Evolutionary conservation across 1,139 yeast genomes (phyloP).

Genomic region (Yamadazyma atmosphaerica): DNA sequence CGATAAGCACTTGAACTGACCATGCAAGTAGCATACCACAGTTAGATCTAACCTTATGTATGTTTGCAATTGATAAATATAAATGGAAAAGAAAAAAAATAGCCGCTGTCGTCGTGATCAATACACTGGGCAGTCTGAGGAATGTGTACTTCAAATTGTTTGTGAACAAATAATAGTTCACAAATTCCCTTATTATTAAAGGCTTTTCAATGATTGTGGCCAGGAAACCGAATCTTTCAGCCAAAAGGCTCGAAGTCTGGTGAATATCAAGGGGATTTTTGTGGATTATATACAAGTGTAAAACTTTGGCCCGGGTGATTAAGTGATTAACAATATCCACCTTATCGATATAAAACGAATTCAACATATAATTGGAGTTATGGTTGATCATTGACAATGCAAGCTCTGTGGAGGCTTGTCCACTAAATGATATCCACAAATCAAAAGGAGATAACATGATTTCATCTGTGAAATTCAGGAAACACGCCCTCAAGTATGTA

Average conservation of each 20-base stretch:
- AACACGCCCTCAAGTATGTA: slow-evolving; percentile 4
- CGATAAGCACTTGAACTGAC: slow-evolving; percentile 47
- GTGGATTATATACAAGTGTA: slow-evolving; percentile 37
- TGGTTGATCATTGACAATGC: slow-evolving; percentile 22
- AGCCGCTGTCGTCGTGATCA: slow-evolving; percentile 8
- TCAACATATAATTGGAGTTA: slow-evolving; percentile 19
- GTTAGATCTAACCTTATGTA: slow-evolving; percentile 58
- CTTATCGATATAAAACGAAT: slow-evolving; percentile 39
- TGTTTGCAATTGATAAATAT: slow-evolving; percentile 51
- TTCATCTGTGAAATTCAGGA: slow-evolving; percentile 1
- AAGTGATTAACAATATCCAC: slow-evolving; percentile 50
- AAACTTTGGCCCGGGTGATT: slow-evolving; percentile 42
- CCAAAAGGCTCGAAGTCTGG: neutral
- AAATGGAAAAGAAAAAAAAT: slow-evolving; percentile 20
- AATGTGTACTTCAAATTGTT: slow-evolving; percentile 8
- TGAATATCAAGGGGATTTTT: slow-evolving; percentile 1
- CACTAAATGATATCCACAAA: slow-evolving; percentile 8
- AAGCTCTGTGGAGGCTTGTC: slow-evolving; percentile 6
- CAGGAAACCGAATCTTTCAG: neutral
- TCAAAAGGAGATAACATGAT: slow-evolving; percentile 11
- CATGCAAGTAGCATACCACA: slow-evolving; percentile 65
- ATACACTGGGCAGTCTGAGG: slow-evolving; percentile 1
- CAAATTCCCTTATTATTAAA: slow-evolving; percentile 19
- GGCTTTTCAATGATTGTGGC: slow-evolving; percentile 2
- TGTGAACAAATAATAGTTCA: slow-evolving; percentile 22